A percentile compares a stretch with the other conserved stretches of the same genome.
phyloP scores from a whole-genome alignment of 768 basidiomycete species.

The Auriscalpium vulgare region DNA sequence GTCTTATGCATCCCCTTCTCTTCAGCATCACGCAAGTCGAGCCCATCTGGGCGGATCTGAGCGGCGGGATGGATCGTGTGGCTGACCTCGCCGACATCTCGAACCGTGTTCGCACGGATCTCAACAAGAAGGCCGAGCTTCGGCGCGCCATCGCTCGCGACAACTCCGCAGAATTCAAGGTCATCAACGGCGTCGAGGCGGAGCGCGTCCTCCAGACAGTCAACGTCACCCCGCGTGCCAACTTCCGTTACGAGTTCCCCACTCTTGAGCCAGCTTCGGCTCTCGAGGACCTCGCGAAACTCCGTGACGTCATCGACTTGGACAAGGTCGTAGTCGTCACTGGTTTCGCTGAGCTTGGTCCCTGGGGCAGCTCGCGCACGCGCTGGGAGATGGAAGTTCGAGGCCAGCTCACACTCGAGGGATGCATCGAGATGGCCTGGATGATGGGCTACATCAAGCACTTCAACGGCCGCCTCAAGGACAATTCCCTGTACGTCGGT shows the following conservation, averaged over 20 bases:
- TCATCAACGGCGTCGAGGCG: slow-evolving; percentile 81
- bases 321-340: slow-evolving; percentile 96
- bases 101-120: slow-evolving; percentile 68
- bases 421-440: slow-evolving; percentile 99
- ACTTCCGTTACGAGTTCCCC: slow-evolving; percentile 96
- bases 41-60: slow-evolving; percentile 98
- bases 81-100: slow-evolving; percentile 93
- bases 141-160: slow-evolving; percentile 91
- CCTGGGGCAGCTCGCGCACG: slow-evolving; percentile 96
- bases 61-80: slow-evolving; percentile 96
- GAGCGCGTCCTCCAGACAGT: slow-evolving; percentile 90
- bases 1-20: slow-evolving; percentile 96
- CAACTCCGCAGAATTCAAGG: slow-evolving; percentile 93
- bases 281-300: slow-evolving; percentile 63
- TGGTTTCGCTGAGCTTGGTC: slow-evolving; percentile 95
- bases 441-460: slow-evolving; percentile 99
- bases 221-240: slow-evolving; percentile 91
- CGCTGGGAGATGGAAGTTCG: slow-evolving; percentile 99
- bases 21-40: slow-evolving; percentile 99
- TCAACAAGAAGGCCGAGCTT: slow-evolving; percentile 84
- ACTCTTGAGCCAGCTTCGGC: slow-evolving; percentile 63
- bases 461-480: slow-evolving; percentile 94
- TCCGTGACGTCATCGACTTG: slow-evolving; percentile 86
- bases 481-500: slow-evolving; percentile 88
- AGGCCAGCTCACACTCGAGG: slow-evolving; percentile 96